Conservation (phyloP, 1,284 basidiomycete species). For the Apiotrichum mycotoxinovorans region DNA sequence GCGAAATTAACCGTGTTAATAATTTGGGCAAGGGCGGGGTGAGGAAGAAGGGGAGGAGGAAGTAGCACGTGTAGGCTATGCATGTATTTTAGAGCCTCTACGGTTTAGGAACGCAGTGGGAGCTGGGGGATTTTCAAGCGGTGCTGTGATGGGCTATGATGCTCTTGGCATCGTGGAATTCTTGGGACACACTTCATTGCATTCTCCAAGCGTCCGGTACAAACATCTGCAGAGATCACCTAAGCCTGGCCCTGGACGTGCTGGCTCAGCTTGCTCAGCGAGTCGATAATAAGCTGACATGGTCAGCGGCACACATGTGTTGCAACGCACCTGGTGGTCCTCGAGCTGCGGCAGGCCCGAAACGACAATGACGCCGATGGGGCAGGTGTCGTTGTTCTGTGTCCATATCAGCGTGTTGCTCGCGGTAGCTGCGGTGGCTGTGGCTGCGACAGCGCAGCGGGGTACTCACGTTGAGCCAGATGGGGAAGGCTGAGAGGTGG, state of each 20-base stretch:
- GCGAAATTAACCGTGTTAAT: conserved; percentile 39
- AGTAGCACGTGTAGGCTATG: conserved; percentile 11
- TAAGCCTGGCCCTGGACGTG: too few species aligned
- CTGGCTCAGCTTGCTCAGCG: conserved; percentile 17
- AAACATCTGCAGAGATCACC: too few species aligned
- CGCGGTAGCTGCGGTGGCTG: too few species aligned
- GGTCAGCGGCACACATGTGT: background rate
- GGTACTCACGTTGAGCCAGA: conserved; percentile 36
- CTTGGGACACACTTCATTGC: too few species aligned
- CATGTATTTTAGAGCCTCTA: background rate
- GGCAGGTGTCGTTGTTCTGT: conserved; percentile 26
- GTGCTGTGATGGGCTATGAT: too few species aligned
- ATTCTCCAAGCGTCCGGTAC: too few species aligned
- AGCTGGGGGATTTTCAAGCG: too few species aligned
- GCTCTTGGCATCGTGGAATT: too few species aligned
- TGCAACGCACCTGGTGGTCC: conserved; percentile 44
- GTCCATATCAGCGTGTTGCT: conserved; percentile 8
- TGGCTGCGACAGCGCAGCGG: background rate
- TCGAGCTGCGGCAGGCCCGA: conserved; percentile 48
- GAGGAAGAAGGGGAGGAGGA: conserved; percentile 9
- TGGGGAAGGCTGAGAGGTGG: conserved; percentile 38
- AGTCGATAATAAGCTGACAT: conserved; percentile 22
- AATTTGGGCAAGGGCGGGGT: conserved; percentile 9
- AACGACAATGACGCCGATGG: conserved; percentile 48
- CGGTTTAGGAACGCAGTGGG: background rate